These are phyloP conservation scores for Aspergillus ibericus DNA, from an alignment of 2,329 filamentous ascomycete genomes.

Conservation along the genomic window DNA sequence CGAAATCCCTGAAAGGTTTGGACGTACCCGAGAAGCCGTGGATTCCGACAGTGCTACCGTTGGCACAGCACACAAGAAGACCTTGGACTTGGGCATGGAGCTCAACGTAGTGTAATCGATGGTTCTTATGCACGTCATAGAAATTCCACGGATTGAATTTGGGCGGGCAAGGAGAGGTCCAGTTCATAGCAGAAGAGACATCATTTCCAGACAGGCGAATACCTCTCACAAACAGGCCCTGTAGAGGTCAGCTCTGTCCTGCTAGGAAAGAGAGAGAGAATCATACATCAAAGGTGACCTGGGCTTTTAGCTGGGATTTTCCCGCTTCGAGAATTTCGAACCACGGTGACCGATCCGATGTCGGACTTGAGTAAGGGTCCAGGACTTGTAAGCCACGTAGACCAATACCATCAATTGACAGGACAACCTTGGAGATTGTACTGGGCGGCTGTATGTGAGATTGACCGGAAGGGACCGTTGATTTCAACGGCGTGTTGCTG, in stretches of 20 bases:
- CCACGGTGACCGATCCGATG: constrained; percentile 16
- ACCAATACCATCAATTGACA: constrained; percentile 11
- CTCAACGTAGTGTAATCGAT: constrained; percentile 13
- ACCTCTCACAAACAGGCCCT: constrained; percentile 12
- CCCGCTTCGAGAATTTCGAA: constrained; percentile 15
- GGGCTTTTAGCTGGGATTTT: neutral
- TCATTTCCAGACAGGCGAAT: constrained; percentile 1
- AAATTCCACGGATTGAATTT: constrained; percentile 12
- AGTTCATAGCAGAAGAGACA: neutral
- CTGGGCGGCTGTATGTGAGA: neutral
- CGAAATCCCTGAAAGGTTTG: constrained; percentile 7
- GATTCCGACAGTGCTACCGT: constrained; percentile 5
- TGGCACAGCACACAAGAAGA: constrained; percentile 15
- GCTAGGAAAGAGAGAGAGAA: neutral
- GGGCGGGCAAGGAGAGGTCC: constrained; percentile 15
- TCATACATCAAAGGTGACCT: constrained; percentile 9
- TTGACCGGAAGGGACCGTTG: neutral
- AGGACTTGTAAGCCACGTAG: constrained; percentile 13
- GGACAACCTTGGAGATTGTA: constrained; percentile 3
- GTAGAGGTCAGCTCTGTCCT: constrained; percentile 1
- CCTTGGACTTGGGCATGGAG: constrained; percentile 11
- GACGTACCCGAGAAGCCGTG: constrained; percentile 11
- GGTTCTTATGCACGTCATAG: neutral
- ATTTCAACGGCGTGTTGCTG: neutral
- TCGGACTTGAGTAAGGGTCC: neutral